Percentiles rank a stretch among this genome's conserved stretches.
These are phyloP conservation scores for Boletus huronensis DNA, from an alignment of 768 basidiomycete genomes.

Conservation along the genomic window DNA sequence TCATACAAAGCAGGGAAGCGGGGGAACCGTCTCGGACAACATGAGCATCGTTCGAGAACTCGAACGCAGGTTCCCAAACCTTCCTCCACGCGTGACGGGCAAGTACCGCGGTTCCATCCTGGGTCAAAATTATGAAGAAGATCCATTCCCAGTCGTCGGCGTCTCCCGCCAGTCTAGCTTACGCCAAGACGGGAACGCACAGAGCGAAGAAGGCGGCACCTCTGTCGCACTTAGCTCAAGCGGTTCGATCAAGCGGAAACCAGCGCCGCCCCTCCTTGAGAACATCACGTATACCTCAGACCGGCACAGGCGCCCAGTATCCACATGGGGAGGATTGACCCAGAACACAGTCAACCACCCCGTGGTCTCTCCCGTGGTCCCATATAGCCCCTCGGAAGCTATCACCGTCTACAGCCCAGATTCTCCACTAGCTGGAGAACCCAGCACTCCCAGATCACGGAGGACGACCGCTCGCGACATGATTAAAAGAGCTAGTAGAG, in stretches of 20 bases:
- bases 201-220: conserved; percentile 13
- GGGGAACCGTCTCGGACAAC: conserved; percentile 38
- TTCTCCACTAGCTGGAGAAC: not conserved
- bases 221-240: conserved; percentile 12
- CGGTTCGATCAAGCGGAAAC: conserved; percentile 30
- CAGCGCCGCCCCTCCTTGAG: conserved; percentile 27
- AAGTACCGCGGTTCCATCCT: conserved; percentile 27
- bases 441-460: conserved; percentile 10
- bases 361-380: conserved; percentile 1
- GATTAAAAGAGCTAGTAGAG: conserved; percentile 19
- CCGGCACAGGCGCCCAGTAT: conserved; percentile 3
- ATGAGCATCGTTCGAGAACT: conserved; percentile 48
- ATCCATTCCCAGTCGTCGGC: conserved; percentile 20
- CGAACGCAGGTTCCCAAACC: conserved; percentile 50
- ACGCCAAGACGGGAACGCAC: conserved; percentile 1
- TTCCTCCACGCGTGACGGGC: conserved; percentile 37
- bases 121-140: conserved; percentile 22
- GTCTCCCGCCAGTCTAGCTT: conserved; percentile 25
- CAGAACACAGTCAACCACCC: not conserved
- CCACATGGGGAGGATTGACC: conserved; percentile 27
- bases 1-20: conserved; percentile 21
- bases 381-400: conserved; percentile 9
- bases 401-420: conserved; percentile 1
- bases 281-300: conserved; percentile 10
- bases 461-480: conserved; percentile 15